These are phyloP conservation scores for Trichoderma erinaceum DNA, from an alignment of 495 filamentous ascomycete genomes.

Conservation along the genomic window DNA sequence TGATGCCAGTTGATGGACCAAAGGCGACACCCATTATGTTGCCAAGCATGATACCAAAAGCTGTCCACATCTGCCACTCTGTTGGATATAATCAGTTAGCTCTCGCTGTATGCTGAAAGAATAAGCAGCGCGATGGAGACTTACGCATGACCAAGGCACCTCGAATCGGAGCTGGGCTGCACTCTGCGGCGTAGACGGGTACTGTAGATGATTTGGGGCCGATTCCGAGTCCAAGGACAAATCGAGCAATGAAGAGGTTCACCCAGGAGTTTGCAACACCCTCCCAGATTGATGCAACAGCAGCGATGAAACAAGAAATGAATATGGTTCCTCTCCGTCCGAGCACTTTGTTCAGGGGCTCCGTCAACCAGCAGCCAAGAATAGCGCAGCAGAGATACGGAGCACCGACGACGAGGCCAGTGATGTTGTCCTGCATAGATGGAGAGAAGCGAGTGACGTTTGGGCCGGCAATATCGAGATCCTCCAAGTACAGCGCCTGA, in stretches of 20 bases:
- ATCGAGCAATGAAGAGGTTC: conserved; percentile 67
- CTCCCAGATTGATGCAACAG: conserved; percentile 70
- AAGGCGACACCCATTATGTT: conserved; percentile 69
- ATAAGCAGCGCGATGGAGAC: background rate
- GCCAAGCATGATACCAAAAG: conserved; percentile 76
- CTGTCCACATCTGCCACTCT: conserved; percentile 87
- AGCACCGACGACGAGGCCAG: conserved; percentile 61
- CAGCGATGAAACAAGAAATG: conserved; percentile 54
- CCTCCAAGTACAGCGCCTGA: conserved; percentile 55
- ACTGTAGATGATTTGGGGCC: conserved; percentile 77
- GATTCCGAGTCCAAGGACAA: conserved; percentile 69
- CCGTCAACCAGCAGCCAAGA: conserved; percentile 76
- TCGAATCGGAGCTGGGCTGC: conserved; percentile 62
- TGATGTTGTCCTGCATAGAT: conserved; percentile 56
- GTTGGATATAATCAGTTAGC: conserved; percentile 28
- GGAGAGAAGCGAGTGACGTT: background rate
- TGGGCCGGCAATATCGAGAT: conserved; percentile 40
- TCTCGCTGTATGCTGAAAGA: no score
- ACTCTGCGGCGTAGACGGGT: conserved; percentile 71
- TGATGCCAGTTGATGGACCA: conserved; percentile 50
- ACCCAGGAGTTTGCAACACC: conserved; percentile 69
- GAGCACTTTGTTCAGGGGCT: conserved; percentile 70
- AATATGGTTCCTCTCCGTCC: conserved; percentile 83
- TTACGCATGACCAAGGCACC: conserved; percentile 52
- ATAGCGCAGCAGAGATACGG: conserved; percentile 77